Conservation (phyloP, 768 basidiomycete genomes). For the Lactarius hengduanensis region DNA sequence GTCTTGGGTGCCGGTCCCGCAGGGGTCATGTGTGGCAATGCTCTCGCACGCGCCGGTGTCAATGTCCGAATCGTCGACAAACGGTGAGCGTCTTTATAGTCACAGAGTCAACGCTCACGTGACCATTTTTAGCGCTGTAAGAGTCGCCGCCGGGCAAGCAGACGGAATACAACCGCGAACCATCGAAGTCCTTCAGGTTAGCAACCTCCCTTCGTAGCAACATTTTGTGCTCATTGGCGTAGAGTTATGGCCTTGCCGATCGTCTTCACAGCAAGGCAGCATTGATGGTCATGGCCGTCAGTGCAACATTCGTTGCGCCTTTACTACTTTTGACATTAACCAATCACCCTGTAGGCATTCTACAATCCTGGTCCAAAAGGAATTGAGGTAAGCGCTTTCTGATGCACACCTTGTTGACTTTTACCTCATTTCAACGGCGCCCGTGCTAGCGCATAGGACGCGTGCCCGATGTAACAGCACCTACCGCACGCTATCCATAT, state of each 20-base stretch:
- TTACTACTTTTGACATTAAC: not conserved
- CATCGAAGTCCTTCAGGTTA: conserved; percentile 50
- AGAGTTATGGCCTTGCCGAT: conserved; percentile 80
- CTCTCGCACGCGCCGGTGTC: conserved; percentile 54
- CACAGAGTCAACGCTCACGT: not conserved
- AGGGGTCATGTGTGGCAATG: conserved; percentile 70
- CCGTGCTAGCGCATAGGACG: conserved; percentile 55
- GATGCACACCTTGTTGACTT: not conserved
- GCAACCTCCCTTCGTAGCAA: not conserved
- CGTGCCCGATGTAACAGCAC: conserved; percentile 58
- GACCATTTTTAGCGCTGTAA: conserved; percentile 34
- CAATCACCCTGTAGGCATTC: conserved; percentile 52
- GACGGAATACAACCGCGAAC: conserved; percentile 58
- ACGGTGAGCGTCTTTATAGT: conserved; percentile 36
- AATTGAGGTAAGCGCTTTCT: conserved; percentile 49
- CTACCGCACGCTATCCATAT: conserved; percentile 67
- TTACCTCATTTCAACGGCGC: not conserved
- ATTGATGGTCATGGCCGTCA: conserved; percentile 67
- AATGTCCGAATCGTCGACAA: conserved; percentile 61
- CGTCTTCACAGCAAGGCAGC: conserved; percentile 60
- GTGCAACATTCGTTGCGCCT: conserved; percentile 28
- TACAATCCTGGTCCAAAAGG: conserved; percentile 62
- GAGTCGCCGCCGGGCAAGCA: conserved; percentile 49
- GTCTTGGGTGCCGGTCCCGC: conserved; percentile 60
- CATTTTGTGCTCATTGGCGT: not conserved